These are phyloP conservation scores for Ustilago vetiveriae DNA, from an alignment of 1,284 basidiomycete genomes.

Conservation along the genomic window DNA sequence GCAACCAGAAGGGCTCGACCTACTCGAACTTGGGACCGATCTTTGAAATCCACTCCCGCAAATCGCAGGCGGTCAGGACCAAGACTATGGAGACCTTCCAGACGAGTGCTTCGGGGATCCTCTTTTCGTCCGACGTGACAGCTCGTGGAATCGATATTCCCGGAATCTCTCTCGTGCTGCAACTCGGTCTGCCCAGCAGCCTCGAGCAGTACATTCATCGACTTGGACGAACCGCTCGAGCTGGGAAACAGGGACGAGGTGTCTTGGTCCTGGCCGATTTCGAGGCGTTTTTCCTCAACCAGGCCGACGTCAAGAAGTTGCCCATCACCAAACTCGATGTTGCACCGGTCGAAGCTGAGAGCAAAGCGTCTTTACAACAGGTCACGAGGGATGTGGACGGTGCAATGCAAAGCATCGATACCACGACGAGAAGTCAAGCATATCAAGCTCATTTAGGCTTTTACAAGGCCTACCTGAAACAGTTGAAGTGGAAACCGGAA, in stretches of 20 bases:
- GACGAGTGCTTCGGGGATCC: constrained; percentile 71
- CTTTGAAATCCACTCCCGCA: constrained; percentile 57
- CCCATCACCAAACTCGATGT: constrained; percentile 54
- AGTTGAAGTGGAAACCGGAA: constrained; percentile 69
- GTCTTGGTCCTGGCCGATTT: constrained; percentile 73
- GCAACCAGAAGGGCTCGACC: constrained; percentile 18
- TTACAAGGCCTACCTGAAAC: constrained; percentile 71
- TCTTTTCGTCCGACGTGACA: constrained; percentile 89
- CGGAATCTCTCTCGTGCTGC: constrained; percentile 72
- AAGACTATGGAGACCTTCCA: constrained; percentile 70
- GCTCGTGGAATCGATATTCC: constrained; percentile 77
- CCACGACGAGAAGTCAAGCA: constrained; percentile 68
- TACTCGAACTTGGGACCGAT: constrained; percentile 23
- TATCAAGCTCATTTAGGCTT: constrained; percentile 74
- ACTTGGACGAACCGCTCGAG: constrained; percentile 71
- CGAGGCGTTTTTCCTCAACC: constrained; percentile 73
- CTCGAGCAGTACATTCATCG: constrained; percentile 68
- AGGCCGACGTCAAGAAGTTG: constrained; percentile 69
- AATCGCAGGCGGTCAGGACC: constrained; percentile 44
- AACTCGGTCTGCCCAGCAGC: constrained; percentile 69
- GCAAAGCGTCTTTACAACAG: constrained; percentile 4
- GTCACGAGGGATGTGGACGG: constrained; percentile 50
- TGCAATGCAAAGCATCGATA: constrained; percentile 38
- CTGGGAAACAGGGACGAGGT: constrained; percentile 71
- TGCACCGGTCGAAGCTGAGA: constrained; percentile 17